Percentiles rank a stretch among this genome's conserved stretches.
phyloP scores from a whole-genome alignment of 352 stramenopile genomes.

The Phytopythium delawarense region DNA sequence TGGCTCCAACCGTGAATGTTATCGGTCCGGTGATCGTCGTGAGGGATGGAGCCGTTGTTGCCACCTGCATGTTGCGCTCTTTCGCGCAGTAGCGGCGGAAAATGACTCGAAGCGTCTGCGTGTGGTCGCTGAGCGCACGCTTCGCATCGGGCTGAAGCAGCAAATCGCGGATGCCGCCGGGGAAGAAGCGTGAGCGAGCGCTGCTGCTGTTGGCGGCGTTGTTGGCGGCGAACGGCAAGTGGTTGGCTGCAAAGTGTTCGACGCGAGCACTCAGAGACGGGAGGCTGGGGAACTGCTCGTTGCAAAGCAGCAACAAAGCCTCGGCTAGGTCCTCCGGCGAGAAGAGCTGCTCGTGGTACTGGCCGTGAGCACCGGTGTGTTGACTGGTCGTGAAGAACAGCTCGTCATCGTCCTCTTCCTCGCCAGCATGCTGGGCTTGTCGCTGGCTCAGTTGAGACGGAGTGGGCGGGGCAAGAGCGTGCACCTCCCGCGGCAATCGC shows the following conservation, averaged over 20 bases:
- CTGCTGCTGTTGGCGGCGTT: constrained; percentile 14
- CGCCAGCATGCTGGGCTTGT: neutral
- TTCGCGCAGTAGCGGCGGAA: constrained; percentile 76
- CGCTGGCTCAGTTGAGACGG: neutral
- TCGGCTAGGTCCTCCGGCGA: constrained; percentile 58
- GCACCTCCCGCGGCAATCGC: constrained; percentile 46
- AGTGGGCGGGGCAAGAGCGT: constrained; percentile 43
- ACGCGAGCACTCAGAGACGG: constrained; percentile 49
- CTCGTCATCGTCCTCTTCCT: constrained; percentile 45
- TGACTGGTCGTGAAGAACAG: constrained; percentile 1
- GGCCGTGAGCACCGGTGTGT: neutral
- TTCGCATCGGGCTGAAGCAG: constrained; percentile 56
- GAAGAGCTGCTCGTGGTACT: constrained; percentile 53
- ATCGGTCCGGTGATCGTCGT: constrained; percentile 18
- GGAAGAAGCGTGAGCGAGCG: constrained; percentile 7
- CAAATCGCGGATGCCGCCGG: constrained; percentile 47
- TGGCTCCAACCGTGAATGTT: too few relatives aligned
- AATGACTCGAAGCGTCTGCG: constrained; percentile 53
- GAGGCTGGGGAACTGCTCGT: constrained; percentile 70
- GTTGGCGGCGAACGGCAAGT: constrained; percentile 45
- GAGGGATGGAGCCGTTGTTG: constrained; percentile 9
- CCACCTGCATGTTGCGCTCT: constrained; percentile 35
- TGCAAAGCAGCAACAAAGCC: constrained; percentile 63
- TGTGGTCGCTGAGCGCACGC: constrained; percentile 46
- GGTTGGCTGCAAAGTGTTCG: constrained; percentile 47